A percentile compares a stretch with the other conserved stretches of the same genome.
Conservation (phyloP, 768 basidiomycete species). For the Amylocystis lapponica region DNA sequence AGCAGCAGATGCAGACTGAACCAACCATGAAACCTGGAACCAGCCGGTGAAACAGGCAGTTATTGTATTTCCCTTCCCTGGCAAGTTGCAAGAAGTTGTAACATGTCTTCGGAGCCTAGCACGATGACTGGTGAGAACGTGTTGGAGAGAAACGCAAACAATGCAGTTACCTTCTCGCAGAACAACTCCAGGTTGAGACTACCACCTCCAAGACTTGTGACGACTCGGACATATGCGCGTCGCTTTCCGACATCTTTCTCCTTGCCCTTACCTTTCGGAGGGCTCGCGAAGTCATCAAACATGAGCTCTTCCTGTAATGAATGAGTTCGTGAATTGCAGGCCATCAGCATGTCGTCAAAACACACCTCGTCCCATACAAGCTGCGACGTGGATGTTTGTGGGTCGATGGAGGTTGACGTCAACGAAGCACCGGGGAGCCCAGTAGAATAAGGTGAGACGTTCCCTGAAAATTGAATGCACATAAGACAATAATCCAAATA, state of each 20-base stretch:
- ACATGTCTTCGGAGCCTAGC: slow-evolving; percentile 92
- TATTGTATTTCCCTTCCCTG: slow-evolving; percentile 82
- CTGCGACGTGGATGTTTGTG: slow-evolving; percentile 63
- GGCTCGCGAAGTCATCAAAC: slow-evolving; percentile 89
- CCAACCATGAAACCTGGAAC: slow-evolving; percentile 94
- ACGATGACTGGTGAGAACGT: not conserved
- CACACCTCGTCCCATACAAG: slow-evolving; percentile 91
- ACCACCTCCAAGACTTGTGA: slow-evolving; percentile 85
- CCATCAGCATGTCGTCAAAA: not conserved
- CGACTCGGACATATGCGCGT: slow-evolving; percentile 92
- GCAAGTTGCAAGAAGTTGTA: slow-evolving; percentile 98
- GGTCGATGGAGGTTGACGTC: slow-evolving; percentile 88
- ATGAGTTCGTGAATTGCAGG: not conserved
- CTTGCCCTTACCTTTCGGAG: slow-evolving; percentile 80
- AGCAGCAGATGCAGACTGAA: not conserved
- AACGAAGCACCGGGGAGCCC: slow-evolving; percentile 89
- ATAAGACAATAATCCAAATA: not conserved
- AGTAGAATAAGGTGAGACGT: slow-evolving; percentile 85
- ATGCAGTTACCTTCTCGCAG: slow-evolving; percentile 70
- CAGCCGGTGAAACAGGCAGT: slow-evolving; percentile 85
- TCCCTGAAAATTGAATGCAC: slow-evolving; percentile 46
- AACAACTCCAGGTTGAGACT: slow-evolving; percentile 81
- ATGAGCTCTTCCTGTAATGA: slow-evolving; percentile 82
- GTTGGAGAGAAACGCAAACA: not conserved
- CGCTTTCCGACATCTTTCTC: slow-evolving; percentile 90